phyloP scores from a whole-genome alignment of 768 basidiomycete species.

The Podaxis sp. region DNA sequence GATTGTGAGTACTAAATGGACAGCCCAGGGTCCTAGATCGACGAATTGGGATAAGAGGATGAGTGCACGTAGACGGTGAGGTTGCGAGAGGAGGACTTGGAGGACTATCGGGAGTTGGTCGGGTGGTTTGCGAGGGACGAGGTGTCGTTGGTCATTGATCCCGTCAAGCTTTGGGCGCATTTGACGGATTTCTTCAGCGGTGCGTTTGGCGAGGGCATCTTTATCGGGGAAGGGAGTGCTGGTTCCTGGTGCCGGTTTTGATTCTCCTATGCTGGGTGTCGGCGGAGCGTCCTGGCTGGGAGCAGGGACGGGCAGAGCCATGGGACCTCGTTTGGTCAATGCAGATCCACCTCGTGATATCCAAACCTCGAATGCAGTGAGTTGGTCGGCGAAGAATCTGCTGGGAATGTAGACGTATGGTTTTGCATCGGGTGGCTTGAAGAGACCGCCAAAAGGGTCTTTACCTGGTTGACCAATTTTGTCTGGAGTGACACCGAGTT shows the following conservation, averaged over 20 bases:
- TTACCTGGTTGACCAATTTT: conserved; percentile 29
- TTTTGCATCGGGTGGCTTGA: conserved; percentile 29
- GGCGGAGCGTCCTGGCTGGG: not conserved
- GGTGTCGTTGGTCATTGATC: conserved; percentile 29
- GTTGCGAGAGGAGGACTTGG: conserved; percentile 94
- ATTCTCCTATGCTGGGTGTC: not conserved
- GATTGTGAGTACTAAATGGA: conserved; percentile 91
- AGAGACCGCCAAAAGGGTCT: conserved; percentile 20
- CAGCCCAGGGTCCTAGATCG: conserved; percentile 98
- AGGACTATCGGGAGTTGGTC: conserved; percentile 97
- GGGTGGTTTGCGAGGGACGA: conserved; percentile 87
- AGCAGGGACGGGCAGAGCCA: conserved; percentile 52
- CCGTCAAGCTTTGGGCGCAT: conserved; percentile 16
- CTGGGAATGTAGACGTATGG: conserved; percentile 79
- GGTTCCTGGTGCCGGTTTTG: not conserved
- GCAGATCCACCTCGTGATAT: conserved; percentile 91
- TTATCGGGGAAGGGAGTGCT: conserved; percentile 11
- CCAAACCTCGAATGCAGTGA: conserved; percentile 98
- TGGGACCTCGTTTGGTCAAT: conserved; percentile 68
- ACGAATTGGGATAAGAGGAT: conserved; percentile 97
- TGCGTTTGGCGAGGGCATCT: conserved; percentile 22
- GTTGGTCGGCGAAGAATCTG: conserved; percentile 91
- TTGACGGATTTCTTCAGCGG: conserved; percentile 23
- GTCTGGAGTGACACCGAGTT: conserved; percentile 33
- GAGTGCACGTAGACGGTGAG: conserved; percentile 90